These are phyloP conservation scores for Puccinia polysora DNA, from an alignment of 1,284 basidiomycete genomes.

Conservation along the genomic window DNA sequence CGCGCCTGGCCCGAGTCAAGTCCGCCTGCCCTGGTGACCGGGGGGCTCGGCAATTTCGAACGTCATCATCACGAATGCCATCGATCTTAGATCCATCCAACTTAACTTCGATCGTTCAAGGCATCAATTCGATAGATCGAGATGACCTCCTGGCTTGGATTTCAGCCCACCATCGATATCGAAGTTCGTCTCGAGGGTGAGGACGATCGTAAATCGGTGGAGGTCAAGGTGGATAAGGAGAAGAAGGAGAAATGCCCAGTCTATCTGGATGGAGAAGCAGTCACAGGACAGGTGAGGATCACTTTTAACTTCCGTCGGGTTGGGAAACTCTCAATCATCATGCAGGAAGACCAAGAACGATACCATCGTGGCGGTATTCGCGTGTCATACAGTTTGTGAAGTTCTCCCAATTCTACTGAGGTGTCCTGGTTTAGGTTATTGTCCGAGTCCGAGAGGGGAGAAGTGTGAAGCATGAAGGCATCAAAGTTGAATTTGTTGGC, in stretches of 20 bases:
- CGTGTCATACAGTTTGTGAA: slow-evolving; percentile 20
- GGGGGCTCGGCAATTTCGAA: too few relatives aligned
- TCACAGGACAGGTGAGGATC: slow-evolving; percentile 71
- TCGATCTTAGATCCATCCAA: neutral
- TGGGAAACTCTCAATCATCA: too few relatives aligned
- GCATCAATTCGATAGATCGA: neutral
- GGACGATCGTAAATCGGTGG: slow-evolving; percentile 71
- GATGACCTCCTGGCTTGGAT: slow-evolving; percentile 82
- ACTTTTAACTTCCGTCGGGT: too few relatives aligned
- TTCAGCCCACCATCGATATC: slow-evolving; percentile 82
- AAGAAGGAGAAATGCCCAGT: slow-evolving; percentile 77
- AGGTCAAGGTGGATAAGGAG: slow-evolving; percentile 61
- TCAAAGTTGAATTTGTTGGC: slow-evolving; percentile 95
- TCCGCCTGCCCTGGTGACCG: too few relatives aligned
- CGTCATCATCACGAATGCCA: too few relatives aligned
- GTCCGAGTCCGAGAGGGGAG: slow-evolving; percentile 90
- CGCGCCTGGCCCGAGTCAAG: too few relatives aligned
- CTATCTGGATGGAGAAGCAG: slow-evolving; percentile 89
- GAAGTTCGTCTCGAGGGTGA: slow-evolving; percentile 83
- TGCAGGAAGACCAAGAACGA: neutral
- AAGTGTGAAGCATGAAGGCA: slow-evolving; percentile 89
- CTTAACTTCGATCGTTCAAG: neutral
- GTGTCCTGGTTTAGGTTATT: slow-evolving; percentile 61
- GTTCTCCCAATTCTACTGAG: neutral
- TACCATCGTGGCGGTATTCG: too few relatives aligned